Evolutionary conservation across 176 grass and related monocot species (phyloP), one percentile per base, ranked within the genome.

Genomic region (Rhynchospora breviuscula): DNA sequence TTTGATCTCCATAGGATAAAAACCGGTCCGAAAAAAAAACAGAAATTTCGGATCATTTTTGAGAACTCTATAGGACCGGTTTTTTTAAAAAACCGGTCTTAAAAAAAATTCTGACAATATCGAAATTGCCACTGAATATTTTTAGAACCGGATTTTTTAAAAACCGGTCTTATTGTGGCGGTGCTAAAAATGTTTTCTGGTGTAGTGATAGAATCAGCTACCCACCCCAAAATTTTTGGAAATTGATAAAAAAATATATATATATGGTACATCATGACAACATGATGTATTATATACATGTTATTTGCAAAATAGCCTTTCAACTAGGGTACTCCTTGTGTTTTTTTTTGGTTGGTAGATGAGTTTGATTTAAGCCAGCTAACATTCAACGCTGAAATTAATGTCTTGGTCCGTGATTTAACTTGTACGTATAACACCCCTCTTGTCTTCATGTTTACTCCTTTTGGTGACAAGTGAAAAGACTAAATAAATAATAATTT

Each of bases 371-470:
- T 74, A 53, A 75, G 71, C 11, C 21, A 75, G 47, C 71, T 75
- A 75, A 75, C 71, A 11, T 75, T 53, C 71, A 75, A 75, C 31
- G 22, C 71, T 75, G 21, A 23, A 75, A 75, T 75, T 75, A 75
- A 52, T 52, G 71, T 29, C 18, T 15, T 75, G 46, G 47, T 75
- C 71, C 71, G 46, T 75, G 71, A 75, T 75, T 75, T 53, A 75
- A 75, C 21, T 7, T 29, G 71, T 75, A 75, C 47, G 21, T 53
- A 53, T 75, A 52, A 53, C 71, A 23, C 35, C 35, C 35, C 35
- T 8, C 71, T 75, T 75, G 71, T 75, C 71, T 52, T 71, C 1
- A 10, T 35, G 1, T 43, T 67, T 35, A 0, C 31, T 67, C 65
- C 7, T 43, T 67, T 67, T 14, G 31, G 12, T 40, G 14, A 40